Evolutionary conservation across 139 green algal genomes (phyloP), one percentile per base, ranked within the genome.

Genomic region (Tetraselmis chui): DNA sequence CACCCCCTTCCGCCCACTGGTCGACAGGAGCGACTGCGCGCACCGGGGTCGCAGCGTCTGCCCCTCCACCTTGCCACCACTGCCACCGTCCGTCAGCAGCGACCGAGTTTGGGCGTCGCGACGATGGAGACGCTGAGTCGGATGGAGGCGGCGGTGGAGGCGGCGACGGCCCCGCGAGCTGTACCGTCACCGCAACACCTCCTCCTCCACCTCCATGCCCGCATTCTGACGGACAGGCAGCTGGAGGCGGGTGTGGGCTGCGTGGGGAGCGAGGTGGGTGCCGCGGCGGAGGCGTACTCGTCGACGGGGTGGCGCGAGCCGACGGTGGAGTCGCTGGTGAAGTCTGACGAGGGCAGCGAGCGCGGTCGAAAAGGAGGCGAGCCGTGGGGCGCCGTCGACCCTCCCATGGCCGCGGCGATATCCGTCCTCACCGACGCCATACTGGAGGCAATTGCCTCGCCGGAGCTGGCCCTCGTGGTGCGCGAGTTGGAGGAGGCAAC

Each of bases 51-150:
- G 1, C 22, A 77, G 1, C 75, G 85, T 1, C 79, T 88, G 82
- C 85, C 85, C 22, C 67, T 89, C 81, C 81, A 89, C 77, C 29
- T 84, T 26, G 85, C 80, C 24, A 87, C 83, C 79, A 89, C 86
- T 25, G 2, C 83, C 23, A 80, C 32, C 18, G 29, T 77, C n/a
- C 59, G 31, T 31, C 84, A 82, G 28, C 83, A 82, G 31, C 30
- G 79, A 28, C 75, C 58, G 59, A 79, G 88, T 25, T 28, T 81
- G 11, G 45, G 24, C 58, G 80, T 26, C 78, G 76, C 23, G 83
- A 84, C 67, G 75, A 77, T 67, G 22, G 25, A 30, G 11, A 84
- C 79, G 26, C 28, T 87, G 31, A 67, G 28, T 1, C 45, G 45
- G 45, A 5, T 67, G 11, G 45, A 67, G 45, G 5, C 45, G 45